Evolutionary conservation across 1,284 basidiomycete species (phyloP), one percentile per base, ranked within the genome.

Genomic region (Puccinia novopanici): DNA sequence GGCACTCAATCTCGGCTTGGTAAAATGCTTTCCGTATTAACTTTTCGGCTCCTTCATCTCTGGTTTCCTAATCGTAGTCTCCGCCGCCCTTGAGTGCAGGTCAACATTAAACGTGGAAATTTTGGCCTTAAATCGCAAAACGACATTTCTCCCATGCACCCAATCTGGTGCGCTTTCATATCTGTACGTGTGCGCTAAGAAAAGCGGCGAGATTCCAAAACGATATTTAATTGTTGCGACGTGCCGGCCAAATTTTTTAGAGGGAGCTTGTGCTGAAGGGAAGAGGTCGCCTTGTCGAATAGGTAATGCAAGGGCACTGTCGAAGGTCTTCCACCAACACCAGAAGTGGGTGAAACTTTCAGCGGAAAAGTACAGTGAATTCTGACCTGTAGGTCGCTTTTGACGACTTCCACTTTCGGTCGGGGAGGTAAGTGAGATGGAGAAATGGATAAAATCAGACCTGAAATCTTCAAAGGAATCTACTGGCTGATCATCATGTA

Each of bases 221-320:
- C 92, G 90, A 86, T 98, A 98, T 86, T 98, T 98, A 86, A 99
- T 88, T 0, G 96, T 98, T 10, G 91, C 95, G 50, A 98, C 87
- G 85, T 94, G 92, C 55, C 91, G 89, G 40, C 94, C 92, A 84
- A 98, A 92, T 87, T 98, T 98, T 37, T 93, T 93, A 0, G 94
- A 93, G 9, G 91, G 89, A 2, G 89, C 89, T 24, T 91, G 90
- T 13, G 89, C 88, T 67, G 89, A 88, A 0, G 92, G 91, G 86
- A 93, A 96, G 42, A 93, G 90, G 8, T 87, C 88, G 34, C 96
- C 96, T 83, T 94, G 92, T 6, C 94, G 91, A 68, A 96, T 92
- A 0, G 95, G 95, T 19, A 97, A 87, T 1, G 92, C 91, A 83
- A 95, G 87, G 6, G 89, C 90, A 77, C 91, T 89, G 84, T 93